Base-by-base conservation (phyloP, 2,329 filamentous ascomycete genomes). In the Pyrenophora graminea region DNA sequence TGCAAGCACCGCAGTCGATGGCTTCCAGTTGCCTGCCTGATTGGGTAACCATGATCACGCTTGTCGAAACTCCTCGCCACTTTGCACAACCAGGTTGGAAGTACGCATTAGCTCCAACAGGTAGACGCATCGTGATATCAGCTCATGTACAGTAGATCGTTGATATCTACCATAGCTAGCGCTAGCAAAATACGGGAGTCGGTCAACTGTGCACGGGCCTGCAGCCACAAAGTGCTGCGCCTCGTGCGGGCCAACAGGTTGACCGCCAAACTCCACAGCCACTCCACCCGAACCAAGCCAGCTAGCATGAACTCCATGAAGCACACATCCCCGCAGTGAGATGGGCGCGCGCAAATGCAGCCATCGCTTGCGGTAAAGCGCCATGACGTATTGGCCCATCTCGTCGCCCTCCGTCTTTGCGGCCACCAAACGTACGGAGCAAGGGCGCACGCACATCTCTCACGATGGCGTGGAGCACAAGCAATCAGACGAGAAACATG, bases 331-430 rank as follows among this genome's bases (percentile, higher is more conserved):
- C 62, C 59, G 61, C 63, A 56, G 62, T 70, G 62, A 66, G 59
- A 67, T 68, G 67, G 58, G 59, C 61, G 56, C 60, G 70, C 63
- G 64, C 69, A 67, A 62, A 72, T 72, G 70, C 63, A 68, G 68
- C 63, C 53, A 63, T 64, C 64, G 62, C 62, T 65, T 66, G 65
- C 51, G 61, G 62, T 67, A 71, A 65, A 68, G 68, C 67, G 71
- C 71, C 70, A 74, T 74, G 80, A 95, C 94, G 90, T 95, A 95
- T 82, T 95, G 90, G 90, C 90, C 90, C 69, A 84, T 91, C 74
- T 90, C 89, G 74, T 89, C 89, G 72, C 89, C 90, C 70, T 86
- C 87, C 73, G 86, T 92, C 73, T 93, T 90, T 79, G 87, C 89
- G 69, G 88, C 88, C 64, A 89, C 82, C 77, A 89, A 85, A 76